Percentiles rank a stretch among this genome's conserved stretches.
These are phyloP conservation scores for Orbilia ellipsospora DNA, from an alignment of 2,329 filamentous ascomycete genomes.

Conservation along the genomic window DNA sequence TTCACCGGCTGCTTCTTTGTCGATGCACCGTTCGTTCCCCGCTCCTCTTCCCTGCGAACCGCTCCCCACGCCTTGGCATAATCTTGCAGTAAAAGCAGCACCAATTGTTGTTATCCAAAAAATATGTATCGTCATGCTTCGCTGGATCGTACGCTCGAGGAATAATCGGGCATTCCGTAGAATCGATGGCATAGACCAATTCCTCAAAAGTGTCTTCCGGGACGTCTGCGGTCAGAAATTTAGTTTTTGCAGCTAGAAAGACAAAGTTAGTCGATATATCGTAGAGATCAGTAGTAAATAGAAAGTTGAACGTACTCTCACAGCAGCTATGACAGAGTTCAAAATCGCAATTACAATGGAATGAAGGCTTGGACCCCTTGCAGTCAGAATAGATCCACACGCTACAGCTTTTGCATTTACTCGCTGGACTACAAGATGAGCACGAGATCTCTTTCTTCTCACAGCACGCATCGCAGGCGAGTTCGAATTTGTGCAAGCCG, in stretches of 20 bases:
- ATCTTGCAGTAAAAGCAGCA: constrained; percentile 53
- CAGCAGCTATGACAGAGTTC: constrained; percentile 42
- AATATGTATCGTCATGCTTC: constrained; percentile 10
- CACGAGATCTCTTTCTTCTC: constrained; percentile 46
- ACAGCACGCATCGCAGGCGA: constrained; percentile 33
- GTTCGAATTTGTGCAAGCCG: constrained; percentile 33
- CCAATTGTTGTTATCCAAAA: constrained; percentile 42
- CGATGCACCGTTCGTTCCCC: constrained; percentile 8
- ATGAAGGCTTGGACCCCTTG: constrained; percentile 26
- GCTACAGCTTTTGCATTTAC: constrained; percentile 44
- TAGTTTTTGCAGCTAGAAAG: constrained; percentile 30
- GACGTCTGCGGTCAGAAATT: constrained; percentile 31
- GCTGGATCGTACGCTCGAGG: constrained; percentile 22
- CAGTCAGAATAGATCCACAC: constrained; percentile 49
- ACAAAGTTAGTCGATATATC: not conserved
- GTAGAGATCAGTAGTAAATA: not conserved
- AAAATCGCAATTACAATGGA: constrained; percentile 42
- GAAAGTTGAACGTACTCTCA: constrained; percentile 24
- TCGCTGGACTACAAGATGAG: constrained; percentile 47
- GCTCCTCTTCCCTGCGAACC: constrained; percentile 8
- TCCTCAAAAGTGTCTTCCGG: constrained; percentile 27
- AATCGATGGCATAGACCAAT: constrained; percentile 43
- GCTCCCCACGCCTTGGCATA: constrained; percentile 40
- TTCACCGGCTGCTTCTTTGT: constrained; percentile 16
- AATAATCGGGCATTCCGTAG: constrained; percentile 41